Evolutionary conservation across 2,329 filamentous ascomycete genomes (phyloP), one percentile per base, ranked within the genome.

Genomic region (Phoma sp.): DNA sequence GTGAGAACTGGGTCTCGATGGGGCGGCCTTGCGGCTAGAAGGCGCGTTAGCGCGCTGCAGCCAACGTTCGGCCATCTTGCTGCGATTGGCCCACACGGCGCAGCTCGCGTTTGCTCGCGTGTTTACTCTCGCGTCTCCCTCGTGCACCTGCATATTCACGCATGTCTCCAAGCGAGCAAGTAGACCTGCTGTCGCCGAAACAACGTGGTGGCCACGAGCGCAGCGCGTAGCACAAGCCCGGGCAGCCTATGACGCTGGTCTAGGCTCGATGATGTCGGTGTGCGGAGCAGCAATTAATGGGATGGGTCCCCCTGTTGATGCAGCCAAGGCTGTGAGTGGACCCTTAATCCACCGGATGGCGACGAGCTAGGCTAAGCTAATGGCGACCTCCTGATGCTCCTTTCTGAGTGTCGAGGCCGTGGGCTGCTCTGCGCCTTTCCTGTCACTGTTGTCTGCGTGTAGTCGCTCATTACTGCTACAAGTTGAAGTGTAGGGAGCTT

Each of bases 341-440:
- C 53, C 53, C 53, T 50, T 50, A 50, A 56, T 47, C 47, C 52
- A 47, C 47, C 40, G 47, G 49, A 45, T 45, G 53, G 53, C 53
- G 53, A 50, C 47, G 37, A 46, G 53, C 47, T 50, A 56, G 38
- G 37, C 47, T 50, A 56, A 55, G 42, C 47, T 51, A 50, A 56
- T 50, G 46, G 42, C 36, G 53, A 56, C 53, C 53, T 56, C 53
- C 53, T 56, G 53, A 56, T 56, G 53, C 47, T 50, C 53, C 53
- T 56, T 50, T 56, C 53, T 47, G 36, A 47, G 25, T 29, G 47
- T 56, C 42, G 37, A 46, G 34, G 53, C 47, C 42, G 46, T 50
- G 53, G 30, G 42, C 53, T 36, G 42, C 47, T 33, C 51, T 36
- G 51, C 51, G 51, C 34, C 40, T 51, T 47, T 55, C 33, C 28